Conservation (phyloP, 1,139 yeast genomes). For the Saccharomyces hybrid region DNA sequence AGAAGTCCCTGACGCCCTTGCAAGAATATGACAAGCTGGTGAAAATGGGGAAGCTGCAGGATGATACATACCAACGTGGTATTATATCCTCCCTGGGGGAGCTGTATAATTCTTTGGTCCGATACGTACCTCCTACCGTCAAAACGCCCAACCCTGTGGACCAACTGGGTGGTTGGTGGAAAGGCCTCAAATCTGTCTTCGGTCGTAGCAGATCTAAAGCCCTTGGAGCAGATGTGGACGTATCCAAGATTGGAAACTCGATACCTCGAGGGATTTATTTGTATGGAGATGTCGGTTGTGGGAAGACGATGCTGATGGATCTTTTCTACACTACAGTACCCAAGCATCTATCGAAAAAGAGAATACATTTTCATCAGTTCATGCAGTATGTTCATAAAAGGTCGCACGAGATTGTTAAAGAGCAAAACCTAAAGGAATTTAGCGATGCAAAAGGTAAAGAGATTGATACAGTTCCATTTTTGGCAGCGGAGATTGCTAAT, state of each 20-base stretch:
- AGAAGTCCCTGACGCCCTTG: constrained; percentile 39
- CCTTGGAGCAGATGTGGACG: constrained; percentile 1
- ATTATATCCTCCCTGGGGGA: constrained; percentile 49
- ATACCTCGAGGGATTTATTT: constrained; percentile 78
- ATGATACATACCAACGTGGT: constrained; percentile 59
- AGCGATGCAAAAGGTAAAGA: constrained; percentile 43
- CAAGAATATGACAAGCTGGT: constrained; percentile 56
- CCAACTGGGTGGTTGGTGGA: constrained; percentile 39
- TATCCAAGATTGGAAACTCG: constrained; percentile 6
- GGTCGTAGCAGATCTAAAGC: background rate
- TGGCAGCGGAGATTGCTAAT: constrained; percentile 78
- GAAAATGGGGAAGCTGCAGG: constrained; percentile 43
- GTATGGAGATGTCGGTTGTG: constrained; percentile 97
- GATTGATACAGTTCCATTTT: constrained; percentile 72
- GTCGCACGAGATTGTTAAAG: constrained; percentile 53
- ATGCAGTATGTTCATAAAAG: constrained; percentile 92
- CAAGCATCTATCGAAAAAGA: constrained; percentile 57
- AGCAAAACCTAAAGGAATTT: constrained; percentile 24
- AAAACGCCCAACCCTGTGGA: constrained; percentile 42
- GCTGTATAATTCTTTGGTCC: constrained; percentile 42
- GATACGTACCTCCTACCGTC: constrained; percentile 52
- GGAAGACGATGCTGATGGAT: constrained; percentile 97
- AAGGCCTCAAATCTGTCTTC: constrained; percentile 31
- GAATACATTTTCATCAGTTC: constrained; percentile 92
- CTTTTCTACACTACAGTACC: constrained; percentile 83